Base-by-base conservation (phyloP, 2,329 filamentous ascomycete genomes). In the Aspergillus unguis region DNA sequence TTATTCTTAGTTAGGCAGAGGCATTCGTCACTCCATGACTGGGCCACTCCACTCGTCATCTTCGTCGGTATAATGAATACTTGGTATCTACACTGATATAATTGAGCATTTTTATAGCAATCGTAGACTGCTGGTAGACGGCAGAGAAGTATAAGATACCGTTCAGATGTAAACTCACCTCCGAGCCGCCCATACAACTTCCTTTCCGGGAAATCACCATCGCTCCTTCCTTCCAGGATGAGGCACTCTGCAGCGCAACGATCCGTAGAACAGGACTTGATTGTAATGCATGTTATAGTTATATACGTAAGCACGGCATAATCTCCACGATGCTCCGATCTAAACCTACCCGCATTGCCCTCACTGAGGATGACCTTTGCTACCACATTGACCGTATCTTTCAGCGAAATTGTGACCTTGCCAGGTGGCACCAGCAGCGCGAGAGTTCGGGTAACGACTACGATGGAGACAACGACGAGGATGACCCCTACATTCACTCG, bases 361-460 rank as follows among this genome's bases (percentile, higher is more conserved):
- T 73, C 28, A 62, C 62, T 2, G 63, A 70, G 17, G 57, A 65
- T 23, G 71, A 74, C 53, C 31, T 73, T 25, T 59, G 65, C 29
- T 62, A 56, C 50, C 62, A 67, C 40, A 57, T 73, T 17, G 61
- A 65, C 35, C 52, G 57, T 7, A 57, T 62, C 38, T 50, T 58
- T 29, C 11, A 53, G 42, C 57, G 58, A 26, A 58, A 54, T 38
- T 43, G 54, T 9, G 48, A 61, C 3, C 48, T 58, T 9, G 31
- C 48, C 5, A 52, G 59, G 9, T 58, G 62, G 32, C 52, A 58
- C 28, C 54, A 52, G n/a, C 53, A 65, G 8, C 44, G 47, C 29
- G 31, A 63, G 25, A 48, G 58, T 8, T 38, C 46, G 6, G 38
- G 37, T 29, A 48, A 32, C 25, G 44, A 46, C 11, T 46, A 52